Conservation (phyloP, 768 basidiomycete species). For the Calocera cornea region DNA sequence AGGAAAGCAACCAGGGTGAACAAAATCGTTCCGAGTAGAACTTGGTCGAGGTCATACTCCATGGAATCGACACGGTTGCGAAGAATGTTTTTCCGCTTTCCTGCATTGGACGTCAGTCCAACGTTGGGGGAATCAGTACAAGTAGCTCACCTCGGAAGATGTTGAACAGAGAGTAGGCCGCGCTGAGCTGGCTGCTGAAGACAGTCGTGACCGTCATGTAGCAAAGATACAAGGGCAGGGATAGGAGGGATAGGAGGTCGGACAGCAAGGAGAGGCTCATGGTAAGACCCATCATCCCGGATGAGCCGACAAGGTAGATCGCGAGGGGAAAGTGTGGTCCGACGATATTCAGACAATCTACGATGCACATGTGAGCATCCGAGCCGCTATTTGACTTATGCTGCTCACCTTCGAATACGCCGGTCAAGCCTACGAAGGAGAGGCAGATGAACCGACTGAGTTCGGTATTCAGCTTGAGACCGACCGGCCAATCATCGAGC, state of each 20-base stretch:
- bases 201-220: conserved; percentile 49
- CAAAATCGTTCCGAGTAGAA: conserved; percentile 84
- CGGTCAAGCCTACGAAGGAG: conserved; percentile 49
- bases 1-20: conserved; percentile 72
- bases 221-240: conserved; percentile 56
- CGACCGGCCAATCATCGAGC: conserved; percentile 93
- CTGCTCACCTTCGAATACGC: conserved; percentile 57
- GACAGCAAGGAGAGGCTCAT: conserved; percentile 50
- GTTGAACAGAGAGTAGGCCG: conserved; percentile 63
- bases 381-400: background rate
- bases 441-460: conserved; percentile 76
- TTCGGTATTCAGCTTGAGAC: conserved; percentile 90
- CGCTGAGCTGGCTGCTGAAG: conserved; percentile 46
- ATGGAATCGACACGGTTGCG: conserved; percentile 80
- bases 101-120: conserved; percentile 28
- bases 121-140: background rate
- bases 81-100: conserved; percentile 77
- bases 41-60: conserved; percentile 84
- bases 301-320: conserved; percentile 11
- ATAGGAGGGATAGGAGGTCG: conserved; percentile 53
- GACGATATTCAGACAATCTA: conserved; percentile 19
- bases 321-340: conserved; percentile 21
- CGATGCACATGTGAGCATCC: background rate
- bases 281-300: conserved; percentile 32
- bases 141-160: conserved; percentile 62